Percentiles rank a stretch among this genome's conserved stretches.
These are phyloP conservation scores for Rutidosis leptorrhynchoides DNA, from an alignment of 129 eudicot species.

Conservation along the genomic window DNA sequence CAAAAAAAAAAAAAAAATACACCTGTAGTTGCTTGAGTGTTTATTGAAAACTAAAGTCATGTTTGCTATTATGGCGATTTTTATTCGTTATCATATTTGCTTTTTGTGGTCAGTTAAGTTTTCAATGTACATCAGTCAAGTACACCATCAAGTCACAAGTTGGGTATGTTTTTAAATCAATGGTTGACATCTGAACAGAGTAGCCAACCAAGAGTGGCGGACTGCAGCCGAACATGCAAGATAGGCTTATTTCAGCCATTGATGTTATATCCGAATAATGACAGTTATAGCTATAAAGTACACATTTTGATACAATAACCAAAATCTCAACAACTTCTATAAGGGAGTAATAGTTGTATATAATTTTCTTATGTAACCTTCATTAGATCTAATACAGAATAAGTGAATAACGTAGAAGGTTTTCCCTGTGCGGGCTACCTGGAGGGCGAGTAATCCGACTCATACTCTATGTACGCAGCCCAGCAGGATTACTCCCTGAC, in stretches of 20 bases:
- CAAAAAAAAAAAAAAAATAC: conserved; percentile 5
- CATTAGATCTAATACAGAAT: not conserved
- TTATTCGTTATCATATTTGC: conserved; percentile 17
- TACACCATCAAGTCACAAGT: conserved; percentile 30
- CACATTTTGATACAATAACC: not conserved
- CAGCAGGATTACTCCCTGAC: no score
- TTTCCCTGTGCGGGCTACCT: no score
- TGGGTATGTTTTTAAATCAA: conserved; percentile 28
- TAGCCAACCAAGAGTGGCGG: conserved; percentile 38
- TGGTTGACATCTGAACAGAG: conserved; percentile 34
- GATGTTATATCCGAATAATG: conserved; percentile 31
- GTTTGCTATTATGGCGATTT: conserved; percentile 19
- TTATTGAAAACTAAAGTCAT: conserved; percentile 16
- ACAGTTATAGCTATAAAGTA: conserved; percentile 2
- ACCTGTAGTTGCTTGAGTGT: not conserved
- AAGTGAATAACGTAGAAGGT: no score
- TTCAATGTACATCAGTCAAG: conserved; percentile 31
- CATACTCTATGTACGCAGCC: no score
- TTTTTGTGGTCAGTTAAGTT: conserved; percentile 21
- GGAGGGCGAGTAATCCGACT: no score
- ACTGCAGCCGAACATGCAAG: conserved; percentile 38
- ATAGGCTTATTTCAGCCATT: conserved; percentile 31
- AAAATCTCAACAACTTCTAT: conserved; percentile 13
- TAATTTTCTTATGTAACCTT: not conserved
- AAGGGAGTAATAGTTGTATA: conserved; percentile 2